Evolutionary conservation across 106 monocot species (phyloP).

Genomic region (Dioscorea dumetorum): DNA sequence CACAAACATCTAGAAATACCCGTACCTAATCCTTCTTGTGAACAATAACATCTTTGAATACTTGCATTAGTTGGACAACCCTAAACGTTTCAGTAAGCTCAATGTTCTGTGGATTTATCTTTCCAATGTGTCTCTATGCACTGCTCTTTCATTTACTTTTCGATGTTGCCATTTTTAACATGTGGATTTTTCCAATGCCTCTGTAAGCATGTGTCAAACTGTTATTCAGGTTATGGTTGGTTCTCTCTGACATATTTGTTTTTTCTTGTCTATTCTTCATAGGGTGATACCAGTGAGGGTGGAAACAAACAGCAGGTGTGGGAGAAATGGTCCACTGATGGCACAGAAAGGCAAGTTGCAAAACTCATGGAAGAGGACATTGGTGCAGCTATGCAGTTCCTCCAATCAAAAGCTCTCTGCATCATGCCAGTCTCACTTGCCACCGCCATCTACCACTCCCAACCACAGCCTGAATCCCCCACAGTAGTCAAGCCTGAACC

Average conservation of each 20-base stretch:
- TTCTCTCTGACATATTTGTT: background rate
- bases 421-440: slow-evolving; percentile 61
- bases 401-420: slow-evolving; percentile 64
- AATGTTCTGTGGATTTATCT: no score
- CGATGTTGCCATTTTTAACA: no score
- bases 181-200: no score
- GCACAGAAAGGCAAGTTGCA: slow-evolving; percentile 54
- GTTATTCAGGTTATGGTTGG: no score
- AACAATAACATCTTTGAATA: no score
- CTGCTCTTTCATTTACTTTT: no score
- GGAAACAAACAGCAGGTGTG: slow-evolving; percentile 34
- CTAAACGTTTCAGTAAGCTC: no score
- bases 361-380: slow-evolving; percentile 71
- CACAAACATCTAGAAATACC: no score
- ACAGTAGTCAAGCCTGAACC: slow-evolving; percentile 49
- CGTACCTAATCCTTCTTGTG: no score
- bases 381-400: slow-evolving; percentile 59
- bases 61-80: no score
- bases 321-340: slow-evolving; percentile 67
- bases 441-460: slow-evolving; percentile 44
- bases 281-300: slow-evolving; percentile 44
- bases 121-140: no score
- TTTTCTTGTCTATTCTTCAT: background rate
- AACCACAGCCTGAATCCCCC: slow-evolving; percentile 24
- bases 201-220: no score